Base-by-base conservation (phyloP, 2,329 filamentous ascomycete genomes). In the Aspergillus felis region DNA sequence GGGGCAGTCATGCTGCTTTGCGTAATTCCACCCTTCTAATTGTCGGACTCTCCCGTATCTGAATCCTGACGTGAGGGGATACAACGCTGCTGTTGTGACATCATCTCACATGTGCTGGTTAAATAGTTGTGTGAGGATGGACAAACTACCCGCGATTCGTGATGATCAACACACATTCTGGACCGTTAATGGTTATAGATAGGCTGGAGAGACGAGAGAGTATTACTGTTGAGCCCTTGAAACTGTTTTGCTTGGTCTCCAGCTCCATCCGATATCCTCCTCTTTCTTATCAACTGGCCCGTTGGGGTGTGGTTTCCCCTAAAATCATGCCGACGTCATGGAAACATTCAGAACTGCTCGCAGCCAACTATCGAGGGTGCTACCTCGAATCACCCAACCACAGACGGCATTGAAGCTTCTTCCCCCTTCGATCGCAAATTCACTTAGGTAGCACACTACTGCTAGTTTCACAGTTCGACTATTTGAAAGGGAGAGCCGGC, bases 21-120 rank as follows among this genome's bases (percentile, higher is more conserved):
- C 32, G 17, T 35, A 14, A 35, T 35, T 35, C 6, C 12, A 35
- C 12, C 12, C 4, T 6, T 14, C 4, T 12, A 22, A 3, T 51
- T 27, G 8, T 47, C 20, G n/a, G 27, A 35, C 14, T 38, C 32
- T 54, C 17, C 14, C 54, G 2, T 38, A 38, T 53, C 50, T 42
- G 35, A 25, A 50, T 22, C 22, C 29, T 46, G 49, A 27, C 3
- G 7, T 14, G 14, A 28, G 54, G 3, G 41, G 17, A 29, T 29
- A 27, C 29, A 50, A 57, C 44, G 50, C 46, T 28, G 20, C 51
- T 17, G 49, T 62, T 12, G 51, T 64, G 63, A 63, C 63, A 64
- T 64, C 59, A 64, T 64, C 50, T 51, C 47, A 59, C 58, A 60
- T 59, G 54, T 20, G 17, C 28, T 25, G 48, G 48, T 44, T 12